Evolutionary conservation across 2,329 filamentous ascomycete genomes (phyloP).

Genomic region (Cercospora zeae-maydis): DNA sequence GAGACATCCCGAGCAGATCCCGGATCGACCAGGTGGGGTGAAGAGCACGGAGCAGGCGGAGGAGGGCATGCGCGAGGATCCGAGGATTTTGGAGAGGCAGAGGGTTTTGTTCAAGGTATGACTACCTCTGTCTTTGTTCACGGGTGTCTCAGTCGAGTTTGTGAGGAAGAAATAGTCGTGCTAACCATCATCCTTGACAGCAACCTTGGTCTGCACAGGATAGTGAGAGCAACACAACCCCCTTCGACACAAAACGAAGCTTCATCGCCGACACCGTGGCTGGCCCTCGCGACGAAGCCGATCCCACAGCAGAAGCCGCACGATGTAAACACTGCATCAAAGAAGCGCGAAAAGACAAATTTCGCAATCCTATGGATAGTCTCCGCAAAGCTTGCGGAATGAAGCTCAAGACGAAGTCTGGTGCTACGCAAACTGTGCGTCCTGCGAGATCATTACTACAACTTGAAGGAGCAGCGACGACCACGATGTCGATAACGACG

Average conservation of each 20-base stretch:
- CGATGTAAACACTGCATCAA: constrained; percentile 1
- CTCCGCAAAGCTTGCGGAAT: background rate
- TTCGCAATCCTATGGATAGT: background rate
- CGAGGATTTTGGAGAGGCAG: background rate
- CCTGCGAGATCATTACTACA: background rate
- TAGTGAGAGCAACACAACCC: background rate
- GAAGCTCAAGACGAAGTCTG: background rate
- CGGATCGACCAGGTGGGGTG: constrained; percentile 11
- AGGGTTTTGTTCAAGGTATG: background rate
- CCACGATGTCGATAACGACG: background rate
- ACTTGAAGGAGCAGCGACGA: background rate
- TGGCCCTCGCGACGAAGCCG: background rate
- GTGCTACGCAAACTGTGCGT: background rate
- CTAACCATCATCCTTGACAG: background rate
- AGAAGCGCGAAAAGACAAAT: constrained; percentile 4
- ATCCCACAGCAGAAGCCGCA: background rate
- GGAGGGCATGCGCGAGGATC: background rate
- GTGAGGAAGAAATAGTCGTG: background rate
- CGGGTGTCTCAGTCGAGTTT: background rate
- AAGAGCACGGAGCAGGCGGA: constrained; percentile 3
- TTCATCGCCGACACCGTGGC: background rate
- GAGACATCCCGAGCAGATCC: constrained; percentile 10
- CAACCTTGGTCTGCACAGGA: background rate
- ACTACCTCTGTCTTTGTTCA: too few species aligned
- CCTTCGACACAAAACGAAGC: background rate